These are phyloP conservation scores for Polymyxa betae DNA, from an alignment of 208 protist genomes.

Conservation along the genomic window DNA sequence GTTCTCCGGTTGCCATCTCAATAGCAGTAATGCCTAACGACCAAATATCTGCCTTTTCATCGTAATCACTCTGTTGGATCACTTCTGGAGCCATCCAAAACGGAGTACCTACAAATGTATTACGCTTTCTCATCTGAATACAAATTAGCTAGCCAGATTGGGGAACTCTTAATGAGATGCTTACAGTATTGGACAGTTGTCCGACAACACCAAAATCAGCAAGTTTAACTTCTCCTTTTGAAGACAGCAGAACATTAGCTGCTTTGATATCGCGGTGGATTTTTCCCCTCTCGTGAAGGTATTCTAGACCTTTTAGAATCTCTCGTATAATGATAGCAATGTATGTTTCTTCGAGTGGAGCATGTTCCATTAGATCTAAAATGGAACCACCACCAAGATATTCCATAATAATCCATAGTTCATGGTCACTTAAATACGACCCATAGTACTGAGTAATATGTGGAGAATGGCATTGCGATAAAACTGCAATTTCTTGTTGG, in stretches of 20 bases:
- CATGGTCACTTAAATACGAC: slow-evolving; percentile 77
- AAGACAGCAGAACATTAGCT: slow-evolving; percentile 48
- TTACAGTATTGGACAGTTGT: slow-evolving; percentile 42
- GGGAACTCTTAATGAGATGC: not conserved
- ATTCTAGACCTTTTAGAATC: slow-evolving; percentile 66
- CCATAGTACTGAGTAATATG: slow-evolving; percentile 82
- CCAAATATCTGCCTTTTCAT: slow-evolving; percentile 73
- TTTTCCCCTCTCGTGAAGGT: slow-evolving; percentile 13
- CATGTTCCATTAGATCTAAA: slow-evolving; percentile 67
- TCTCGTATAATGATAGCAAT: slow-evolving; percentile 81
- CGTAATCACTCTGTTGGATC: slow-evolving; percentile 63
- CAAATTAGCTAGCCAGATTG: not conserved
- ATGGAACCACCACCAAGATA: slow-evolving; percentile 79
- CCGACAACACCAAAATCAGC: slow-evolving; percentile 68
- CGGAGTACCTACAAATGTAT: slow-evolving; percentile 70
- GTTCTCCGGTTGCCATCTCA: slow-evolving; percentile 67
- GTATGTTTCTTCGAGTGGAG: slow-evolving; percentile 75
- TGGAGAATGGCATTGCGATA: slow-evolving; percentile 77
- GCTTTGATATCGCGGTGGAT: slow-evolving; percentile 81
- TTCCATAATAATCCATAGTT: slow-evolving; percentile 92
- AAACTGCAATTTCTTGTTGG: slow-evolving; percentile 83
- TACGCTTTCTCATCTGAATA: slow-evolving; percentile 49
- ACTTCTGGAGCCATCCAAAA: slow-evolving; percentile 74
- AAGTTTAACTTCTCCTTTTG: slow-evolving; percentile 65
- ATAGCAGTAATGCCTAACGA: slow-evolving; percentile 73